Evolutionary conservation across 345 rosid genomes (phyloP).

Genomic region (Luvunga scandens): DNA sequence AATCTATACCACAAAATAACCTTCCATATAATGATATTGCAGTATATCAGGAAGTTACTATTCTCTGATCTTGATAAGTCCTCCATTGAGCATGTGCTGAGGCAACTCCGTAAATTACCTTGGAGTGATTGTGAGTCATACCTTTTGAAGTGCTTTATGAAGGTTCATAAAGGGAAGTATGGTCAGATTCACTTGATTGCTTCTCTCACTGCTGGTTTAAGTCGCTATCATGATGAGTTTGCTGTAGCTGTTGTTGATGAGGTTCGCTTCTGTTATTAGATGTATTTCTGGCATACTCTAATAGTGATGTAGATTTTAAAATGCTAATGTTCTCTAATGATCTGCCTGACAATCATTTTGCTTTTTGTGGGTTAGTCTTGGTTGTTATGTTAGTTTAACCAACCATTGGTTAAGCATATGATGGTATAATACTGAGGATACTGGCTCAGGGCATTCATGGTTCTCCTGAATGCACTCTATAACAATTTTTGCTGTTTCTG

Average conservation of each 20-base stretch:
- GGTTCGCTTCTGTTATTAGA: constrained; percentile 45
- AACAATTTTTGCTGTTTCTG: not conserved
- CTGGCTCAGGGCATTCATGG: not conserved
- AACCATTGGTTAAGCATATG: not conserved
- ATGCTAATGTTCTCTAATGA: not conserved
- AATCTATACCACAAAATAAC: constrained; percentile 4
- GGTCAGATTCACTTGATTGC: constrained; percentile 98
- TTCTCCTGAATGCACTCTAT: not conserved
- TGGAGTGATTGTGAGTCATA: constrained; percentile 94
- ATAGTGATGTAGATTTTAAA: not conserved
- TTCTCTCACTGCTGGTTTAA: constrained; percentile 95
- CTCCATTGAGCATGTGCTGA: constrained; percentile 82
- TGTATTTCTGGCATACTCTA: not conserved
- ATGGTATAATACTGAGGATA: not conserved
- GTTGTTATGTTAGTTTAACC: not conserved
- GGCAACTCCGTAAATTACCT: constrained; percentile 96
- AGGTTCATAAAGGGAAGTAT: constrained; percentile 93
- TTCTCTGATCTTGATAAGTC: constrained; percentile 98
- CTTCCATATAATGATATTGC: constrained; percentile 26
- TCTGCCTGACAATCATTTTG: not conserved
- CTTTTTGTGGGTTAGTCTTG: not conserved
- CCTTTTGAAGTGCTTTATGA: constrained; percentile 95
- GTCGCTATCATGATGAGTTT: constrained; percentile 98
- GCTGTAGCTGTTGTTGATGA: constrained; percentile 98
- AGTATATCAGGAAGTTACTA: constrained; percentile 87